phyloP scores from a whole-genome alignment of 164 flowering plant genomes.

The Vitis rupestris region DNA sequence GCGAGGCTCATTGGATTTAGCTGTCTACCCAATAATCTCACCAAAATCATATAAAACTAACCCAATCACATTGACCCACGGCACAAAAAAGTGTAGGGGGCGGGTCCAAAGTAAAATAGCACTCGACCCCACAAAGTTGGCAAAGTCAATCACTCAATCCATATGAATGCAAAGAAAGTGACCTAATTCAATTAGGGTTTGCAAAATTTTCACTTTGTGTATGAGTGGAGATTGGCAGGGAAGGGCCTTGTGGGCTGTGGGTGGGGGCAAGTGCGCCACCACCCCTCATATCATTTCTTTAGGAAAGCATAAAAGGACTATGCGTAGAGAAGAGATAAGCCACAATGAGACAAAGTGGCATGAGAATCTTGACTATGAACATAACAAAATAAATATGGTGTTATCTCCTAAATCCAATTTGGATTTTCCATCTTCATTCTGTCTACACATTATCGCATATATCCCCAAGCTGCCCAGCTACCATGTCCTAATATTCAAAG shows the following conservation, averaged over 20 bases:
- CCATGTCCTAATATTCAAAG: too few species aligned
- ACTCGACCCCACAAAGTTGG: constrained; percentile 1
- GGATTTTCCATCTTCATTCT: constrained; percentile 14
- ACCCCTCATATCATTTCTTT: background rate
- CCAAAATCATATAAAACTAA: background rate
- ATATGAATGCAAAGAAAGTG: background rate
- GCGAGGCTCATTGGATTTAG: constrained; percentile 2
- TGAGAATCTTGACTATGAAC: constrained; percentile 26
- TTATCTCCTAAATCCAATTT: constrained; percentile 6
- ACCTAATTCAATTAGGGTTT: background rate
- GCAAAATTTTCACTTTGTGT: background rate
- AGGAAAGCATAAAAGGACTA: background rate
- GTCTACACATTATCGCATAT: background rate
- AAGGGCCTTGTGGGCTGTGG: background rate
- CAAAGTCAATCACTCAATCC: constrained; percentile 5
- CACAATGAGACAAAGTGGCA: constrained; percentile 9
- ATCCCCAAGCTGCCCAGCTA: too few species aligned
- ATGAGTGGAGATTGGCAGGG: background rate
- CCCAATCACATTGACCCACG: background rate
- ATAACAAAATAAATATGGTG: background rate
- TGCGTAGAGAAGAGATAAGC: constrained; percentile 7
- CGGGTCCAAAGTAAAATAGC: background rate
- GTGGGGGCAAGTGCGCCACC: constrained; percentile 1
- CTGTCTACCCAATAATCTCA: constrained; percentile 2
- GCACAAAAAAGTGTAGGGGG: background rate